A percentile compares a stretch with the other conserved stretches of the same genome.
Evolutionary conservation across 1,284 basidiomycete genomes (phyloP).

Genomic region (Cryptococcus wingfieldii): DNA sequence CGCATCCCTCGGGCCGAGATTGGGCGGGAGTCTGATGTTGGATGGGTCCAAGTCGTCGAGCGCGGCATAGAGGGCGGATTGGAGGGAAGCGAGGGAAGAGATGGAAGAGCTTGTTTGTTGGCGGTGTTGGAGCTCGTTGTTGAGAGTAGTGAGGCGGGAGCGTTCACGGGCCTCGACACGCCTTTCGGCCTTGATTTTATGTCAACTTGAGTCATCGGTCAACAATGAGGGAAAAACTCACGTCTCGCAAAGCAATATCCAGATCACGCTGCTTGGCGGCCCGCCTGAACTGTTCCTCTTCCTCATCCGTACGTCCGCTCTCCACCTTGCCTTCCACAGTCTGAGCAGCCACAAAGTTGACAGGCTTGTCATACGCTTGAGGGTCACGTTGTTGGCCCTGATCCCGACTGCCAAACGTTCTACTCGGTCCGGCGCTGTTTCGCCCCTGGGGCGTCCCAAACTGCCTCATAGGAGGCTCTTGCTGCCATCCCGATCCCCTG

Average conservation of each 20-base stretch:
- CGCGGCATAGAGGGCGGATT: background rate
- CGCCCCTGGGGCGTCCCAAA: constrained; percentile 3
- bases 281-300: constrained; percentile 70
- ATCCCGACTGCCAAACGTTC: constrained; percentile 5
- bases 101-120: background rate
- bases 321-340: constrained; percentile 48
- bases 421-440: constrained; percentile 1
- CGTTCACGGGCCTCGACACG: constrained; percentile 72
- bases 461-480: constrained; percentile 12
- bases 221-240: constrained; percentile 50
- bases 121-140: constrained; percentile 68
- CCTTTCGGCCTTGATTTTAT: constrained; percentile 49
- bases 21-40: background rate
- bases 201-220: background rate
- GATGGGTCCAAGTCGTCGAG: background rate
- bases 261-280: constrained; percentile 69
- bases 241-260: constrained; percentile 75
- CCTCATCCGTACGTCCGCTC: constrained; percentile 70
- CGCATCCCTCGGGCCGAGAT: background rate
- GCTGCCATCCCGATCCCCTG: constrained; percentile 6
- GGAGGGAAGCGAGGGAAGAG: background rate
- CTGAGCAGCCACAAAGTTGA: constrained; percentile 71
- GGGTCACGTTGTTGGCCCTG: constrained; percentile 53
- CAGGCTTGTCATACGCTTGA: constrained; percentile 70
- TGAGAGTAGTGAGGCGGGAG: constrained; percentile 65